These are phyloP conservation scores for Ogataea hybrid DNA, from an alignment of 1,139 yeast genomes.

Conservation along the genomic window DNA sequence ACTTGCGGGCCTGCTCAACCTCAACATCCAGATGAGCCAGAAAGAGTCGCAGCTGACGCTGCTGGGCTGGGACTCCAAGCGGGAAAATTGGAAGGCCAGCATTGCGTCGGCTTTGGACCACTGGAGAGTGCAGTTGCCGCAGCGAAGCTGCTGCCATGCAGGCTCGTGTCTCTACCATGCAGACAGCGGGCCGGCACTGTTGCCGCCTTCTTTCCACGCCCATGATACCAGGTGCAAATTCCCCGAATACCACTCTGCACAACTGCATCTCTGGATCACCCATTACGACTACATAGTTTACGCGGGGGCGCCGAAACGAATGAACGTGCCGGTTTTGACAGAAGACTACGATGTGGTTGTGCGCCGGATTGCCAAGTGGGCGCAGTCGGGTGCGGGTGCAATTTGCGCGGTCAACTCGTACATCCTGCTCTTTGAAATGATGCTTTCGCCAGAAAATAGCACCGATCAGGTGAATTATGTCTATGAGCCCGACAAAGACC, in stretches of 20 bases:
- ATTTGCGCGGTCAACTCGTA: slow-evolving; percentile 56
- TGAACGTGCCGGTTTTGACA: slow-evolving; percentile 63
- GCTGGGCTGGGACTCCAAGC: slow-evolving; percentile 31
- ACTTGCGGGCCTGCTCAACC: slow-evolving; percentile 63
- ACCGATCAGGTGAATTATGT: slow-evolving; percentile 32
- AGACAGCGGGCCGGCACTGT: slow-evolving; percentile 3
- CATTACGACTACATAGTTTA: slow-evolving; percentile 73
- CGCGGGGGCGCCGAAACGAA: slow-evolving; percentile 76
- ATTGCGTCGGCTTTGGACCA: slow-evolving; percentile 57
- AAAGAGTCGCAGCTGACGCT: slow-evolving; percentile 37
- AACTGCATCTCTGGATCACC: slow-evolving; percentile 59
- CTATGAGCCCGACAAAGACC: slow-evolving; percentile 51
- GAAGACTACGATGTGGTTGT: slow-evolving; percentile 54
- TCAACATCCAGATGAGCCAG: slow-evolving; percentile 62
- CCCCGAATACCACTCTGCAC: slow-evolving; percentile 66
- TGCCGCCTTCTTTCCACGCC: slow-evolving; percentile 5
- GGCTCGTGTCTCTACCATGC: slow-evolving; percentile 7
- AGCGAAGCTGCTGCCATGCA: slow-evolving; percentile 20
- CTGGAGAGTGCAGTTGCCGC: slow-evolving; percentile 39
- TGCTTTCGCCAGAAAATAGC: slow-evolving; percentile 39
- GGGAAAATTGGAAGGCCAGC: slow-evolving; percentile 59
- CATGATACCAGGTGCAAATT: slow-evolving; percentile 45
- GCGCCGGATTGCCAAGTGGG: slow-evolving; percentile 51
- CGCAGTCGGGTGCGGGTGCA: slow-evolving; percentile 36
- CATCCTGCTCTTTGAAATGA: slow-evolving; percentile 55